Evolutionary conservation across 2,329 filamentous ascomycete genomes (phyloP), one percentile per base, ranked within the genome.

Genomic region (Aureobasidium melanogenum): DNA sequence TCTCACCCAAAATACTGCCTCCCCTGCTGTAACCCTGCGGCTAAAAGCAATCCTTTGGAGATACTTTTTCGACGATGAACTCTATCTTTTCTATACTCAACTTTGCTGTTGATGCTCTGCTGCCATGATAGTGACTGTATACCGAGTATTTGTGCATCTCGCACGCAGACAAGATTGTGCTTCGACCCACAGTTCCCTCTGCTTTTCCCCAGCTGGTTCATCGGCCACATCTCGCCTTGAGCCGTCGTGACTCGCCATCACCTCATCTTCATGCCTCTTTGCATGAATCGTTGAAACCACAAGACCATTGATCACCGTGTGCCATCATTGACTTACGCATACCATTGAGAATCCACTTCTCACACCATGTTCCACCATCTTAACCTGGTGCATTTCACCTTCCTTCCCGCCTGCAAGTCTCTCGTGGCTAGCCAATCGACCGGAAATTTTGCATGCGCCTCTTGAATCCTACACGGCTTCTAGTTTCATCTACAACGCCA

Each of bases 381-480:
- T 44, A 4, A 9, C 15, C 36, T 41, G 36, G 36, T 41, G 19
- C 12, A 36, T 30, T 30, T 39, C 38, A 44, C 52, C n/a, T 38
- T 24, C n/a, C 30, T n/a, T 41, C 50, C 38, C 52, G 52, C 5
- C 52, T 44, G 52, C 52, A 44, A 7, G 2, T 2, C 15, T 32
- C 39, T 32, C 38, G 39, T 43, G 52, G 51, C 51, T 54, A 15
- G 39, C 38, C 38, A 56, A 43, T 34, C 52, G 28, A 7, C 26
- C 52, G 52, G 52, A 56, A 56, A 56, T 56, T 56, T 56, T 56
- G 50, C 51, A 44, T 44, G 38, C 51, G 38, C 52, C 52, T 38
- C 52, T 30, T 36, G 15, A 43, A 44, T 44, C 39, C 50, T 54
- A 28, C 50, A 26, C 34, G 14, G 14, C 38, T 17, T 44, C 52